These are phyloP conservation scores for Mrakia hoshinonis DNA, from an alignment of 768 basidiomycete genomes.

Conservation along the genomic window DNA sequence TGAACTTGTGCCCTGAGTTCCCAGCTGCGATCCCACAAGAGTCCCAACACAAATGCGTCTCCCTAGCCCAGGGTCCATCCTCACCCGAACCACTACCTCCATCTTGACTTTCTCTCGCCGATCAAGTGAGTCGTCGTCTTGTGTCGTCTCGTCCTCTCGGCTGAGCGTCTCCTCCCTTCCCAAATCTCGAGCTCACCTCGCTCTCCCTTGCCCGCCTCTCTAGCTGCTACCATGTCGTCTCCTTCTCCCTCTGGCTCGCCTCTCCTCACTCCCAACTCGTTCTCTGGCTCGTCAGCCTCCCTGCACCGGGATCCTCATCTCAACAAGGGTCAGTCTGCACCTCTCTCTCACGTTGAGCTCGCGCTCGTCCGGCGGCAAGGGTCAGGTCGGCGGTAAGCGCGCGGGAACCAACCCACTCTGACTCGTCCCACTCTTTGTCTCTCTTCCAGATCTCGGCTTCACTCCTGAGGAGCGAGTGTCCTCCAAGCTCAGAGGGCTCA, in stretches of 20 bases:
- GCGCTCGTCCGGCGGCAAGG: background rate
- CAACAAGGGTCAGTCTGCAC: conserved; percentile 18
- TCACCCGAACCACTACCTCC: too few relatives aligned
- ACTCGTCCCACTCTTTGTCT: background rate
- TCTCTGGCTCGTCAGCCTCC: background rate
- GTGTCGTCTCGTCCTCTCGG: background rate
- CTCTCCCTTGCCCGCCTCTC: background rate
- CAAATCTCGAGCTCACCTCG: background rate
- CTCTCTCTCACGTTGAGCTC: background rate
- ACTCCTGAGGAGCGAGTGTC: conserved; percentile 1
- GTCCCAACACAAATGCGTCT: too few relatives aligned
- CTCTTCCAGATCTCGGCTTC: conserved; percentile 21
- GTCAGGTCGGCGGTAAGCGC: too few relatives aligned
- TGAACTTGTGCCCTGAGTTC: too few relatives aligned
- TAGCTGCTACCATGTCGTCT: background rate
- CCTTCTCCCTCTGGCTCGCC: background rate
- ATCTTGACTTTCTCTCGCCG: too few relatives aligned
- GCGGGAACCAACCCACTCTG: background rate
- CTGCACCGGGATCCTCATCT: conserved; percentile 20
- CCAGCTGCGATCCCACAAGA: too few relatives aligned
- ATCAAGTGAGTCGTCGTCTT: background rate
- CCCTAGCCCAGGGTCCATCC: too few relatives aligned
- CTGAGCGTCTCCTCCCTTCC: too few relatives aligned
- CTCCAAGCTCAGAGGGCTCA: conserved; percentile 8
- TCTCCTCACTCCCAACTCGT: conserved; percentile 9